Conservation (phyloP, 1,139 yeast genomes). For the Magnusiomyces sp. region DNA sequence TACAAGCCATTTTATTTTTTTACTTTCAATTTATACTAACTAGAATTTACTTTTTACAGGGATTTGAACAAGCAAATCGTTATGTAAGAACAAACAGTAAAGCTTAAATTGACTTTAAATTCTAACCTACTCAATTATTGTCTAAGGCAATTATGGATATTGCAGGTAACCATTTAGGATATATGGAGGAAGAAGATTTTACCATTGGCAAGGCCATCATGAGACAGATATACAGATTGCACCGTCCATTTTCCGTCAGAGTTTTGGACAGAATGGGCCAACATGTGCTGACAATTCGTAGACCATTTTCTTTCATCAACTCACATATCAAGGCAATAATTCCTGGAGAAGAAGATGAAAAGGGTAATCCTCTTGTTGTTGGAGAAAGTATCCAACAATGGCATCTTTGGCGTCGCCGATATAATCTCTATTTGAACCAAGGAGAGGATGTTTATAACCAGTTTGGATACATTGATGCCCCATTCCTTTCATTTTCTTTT, state of each 20-base stretch:
- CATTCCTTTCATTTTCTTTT: conserved; percentile 78
- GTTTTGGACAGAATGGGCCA: conserved; percentile 68
- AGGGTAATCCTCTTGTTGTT: conserved; percentile 41
- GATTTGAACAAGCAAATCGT: conserved; percentile 84
- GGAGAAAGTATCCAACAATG: conserved; percentile 90
- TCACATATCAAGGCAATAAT: conserved; percentile 71
- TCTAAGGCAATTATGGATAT: conserved; percentile 53
- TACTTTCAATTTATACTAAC: background rate
- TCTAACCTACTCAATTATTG: background rate
- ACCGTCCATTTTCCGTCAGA: conserved; percentile 79
- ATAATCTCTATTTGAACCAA: conserved; percentile 50
- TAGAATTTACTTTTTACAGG: conserved; percentile 26
- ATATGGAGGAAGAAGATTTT: conserved; percentile 69
- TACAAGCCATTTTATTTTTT: too few species aligned
- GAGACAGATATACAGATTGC: conserved; percentile 74
- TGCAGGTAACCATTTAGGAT: conserved; percentile 67
- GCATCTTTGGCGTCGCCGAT: conserved; percentile 88
- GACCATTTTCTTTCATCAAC: conserved; percentile 84
- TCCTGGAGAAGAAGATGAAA: conserved; percentile 39
- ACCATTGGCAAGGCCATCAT: conserved; percentile 62
- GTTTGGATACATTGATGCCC: conserved; percentile 82
- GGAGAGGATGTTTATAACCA: conserved; percentile 45
- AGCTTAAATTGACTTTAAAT: background rate
- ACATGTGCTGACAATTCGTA: conserved; percentile 48
- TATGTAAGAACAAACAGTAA: conserved; percentile 33